These are phyloP conservation scores for Camellia sinensis DNA, from an alignment of 148 eudicot species.

Conservation along the genomic window DNA sequence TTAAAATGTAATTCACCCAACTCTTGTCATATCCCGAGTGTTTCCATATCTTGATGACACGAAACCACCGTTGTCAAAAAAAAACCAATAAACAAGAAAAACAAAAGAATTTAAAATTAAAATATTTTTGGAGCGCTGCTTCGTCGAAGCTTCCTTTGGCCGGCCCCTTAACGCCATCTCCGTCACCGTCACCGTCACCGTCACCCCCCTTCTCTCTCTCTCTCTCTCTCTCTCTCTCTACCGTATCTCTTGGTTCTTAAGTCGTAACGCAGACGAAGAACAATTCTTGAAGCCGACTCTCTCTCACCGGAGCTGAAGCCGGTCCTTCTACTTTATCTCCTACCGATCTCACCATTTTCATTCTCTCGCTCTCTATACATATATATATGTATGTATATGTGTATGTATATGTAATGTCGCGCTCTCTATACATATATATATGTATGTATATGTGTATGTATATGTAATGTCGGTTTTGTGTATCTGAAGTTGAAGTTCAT, in stretches of 20 bases:
- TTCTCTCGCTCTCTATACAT: neutral
- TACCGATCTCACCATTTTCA: neutral
- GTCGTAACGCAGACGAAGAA: neutral
- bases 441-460: neutral
- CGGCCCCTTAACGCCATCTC: neutral
- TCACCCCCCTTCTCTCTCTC: neutral
- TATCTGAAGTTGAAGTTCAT: neutral
- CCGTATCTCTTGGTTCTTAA: too few relatives aligned
- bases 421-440: neutral
- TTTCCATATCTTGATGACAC: too few relatives aligned
- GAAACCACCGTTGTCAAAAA: too few relatives aligned
- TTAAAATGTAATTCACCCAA: too few relatives aligned
- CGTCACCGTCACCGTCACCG: too few relatives aligned
- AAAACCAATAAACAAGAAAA: too few relatives aligned
- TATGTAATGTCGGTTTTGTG: neutral
- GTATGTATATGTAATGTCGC: neutral
- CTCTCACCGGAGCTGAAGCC: neutral
- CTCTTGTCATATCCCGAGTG: too few relatives aligned
- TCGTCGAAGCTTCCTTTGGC: slow-evolving; percentile 1
- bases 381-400: neutral
- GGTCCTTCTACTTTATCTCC: neutral
- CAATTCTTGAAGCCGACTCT: neutral
- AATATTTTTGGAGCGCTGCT: neutral
- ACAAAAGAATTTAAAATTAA: neutral
- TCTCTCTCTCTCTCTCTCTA: neutral